Percentiles rank a stretch among this genome's conserved stretches.
These are phyloP conservation scores for Kalmusia sp. DNA, from an alignment of 2,329 filamentous ascomycete genomes.

Conservation along the genomic window DNA sequence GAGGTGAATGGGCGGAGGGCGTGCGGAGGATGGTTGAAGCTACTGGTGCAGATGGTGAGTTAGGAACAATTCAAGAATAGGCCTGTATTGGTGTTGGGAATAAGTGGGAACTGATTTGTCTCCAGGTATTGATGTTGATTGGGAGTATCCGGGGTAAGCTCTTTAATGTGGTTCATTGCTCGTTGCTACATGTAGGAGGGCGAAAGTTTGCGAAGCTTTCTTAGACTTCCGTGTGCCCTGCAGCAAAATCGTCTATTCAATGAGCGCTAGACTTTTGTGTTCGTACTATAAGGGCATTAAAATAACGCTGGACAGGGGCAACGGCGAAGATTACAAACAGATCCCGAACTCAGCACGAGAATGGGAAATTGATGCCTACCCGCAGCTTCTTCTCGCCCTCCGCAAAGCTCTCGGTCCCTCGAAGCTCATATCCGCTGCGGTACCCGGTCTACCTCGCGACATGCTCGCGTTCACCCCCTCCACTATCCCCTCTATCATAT, in stretches of 20 bases:
- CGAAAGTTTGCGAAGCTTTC: no score
- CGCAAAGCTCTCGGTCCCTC: constrained; percentile 62
- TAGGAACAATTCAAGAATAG: no score
- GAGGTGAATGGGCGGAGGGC: constrained; percentile 65
- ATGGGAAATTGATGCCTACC: constrained; percentile 68
- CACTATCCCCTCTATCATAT: constrained; percentile 64
- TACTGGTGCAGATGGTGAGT: constrained; percentile 68
- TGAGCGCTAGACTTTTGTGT: background rate
- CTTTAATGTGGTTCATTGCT: background rate
- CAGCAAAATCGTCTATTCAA: no score
- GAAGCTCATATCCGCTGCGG: constrained; percentile 70
- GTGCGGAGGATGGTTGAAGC: constrained; percentile 66
- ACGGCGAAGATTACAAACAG: constrained; percentile 71
- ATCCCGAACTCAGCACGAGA: constrained; percentile 65
- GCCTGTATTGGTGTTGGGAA: no score
- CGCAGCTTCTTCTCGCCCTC: constrained; percentile 67
- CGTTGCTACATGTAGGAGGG: background rate
- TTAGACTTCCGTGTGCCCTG: background rate
- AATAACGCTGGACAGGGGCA: constrained; percentile 55
- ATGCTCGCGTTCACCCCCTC: constrained; percentile 70
- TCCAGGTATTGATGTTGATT: constrained; percentile 65
- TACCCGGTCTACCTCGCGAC: constrained; percentile 68
- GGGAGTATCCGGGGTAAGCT: constrained; percentile 62
- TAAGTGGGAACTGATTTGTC: background rate
- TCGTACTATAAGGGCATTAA: background rate